Evolutionary conservation across 1,284 basidiomycete species (phyloP).

Genomic region (Flammula alnicola): DNA sequence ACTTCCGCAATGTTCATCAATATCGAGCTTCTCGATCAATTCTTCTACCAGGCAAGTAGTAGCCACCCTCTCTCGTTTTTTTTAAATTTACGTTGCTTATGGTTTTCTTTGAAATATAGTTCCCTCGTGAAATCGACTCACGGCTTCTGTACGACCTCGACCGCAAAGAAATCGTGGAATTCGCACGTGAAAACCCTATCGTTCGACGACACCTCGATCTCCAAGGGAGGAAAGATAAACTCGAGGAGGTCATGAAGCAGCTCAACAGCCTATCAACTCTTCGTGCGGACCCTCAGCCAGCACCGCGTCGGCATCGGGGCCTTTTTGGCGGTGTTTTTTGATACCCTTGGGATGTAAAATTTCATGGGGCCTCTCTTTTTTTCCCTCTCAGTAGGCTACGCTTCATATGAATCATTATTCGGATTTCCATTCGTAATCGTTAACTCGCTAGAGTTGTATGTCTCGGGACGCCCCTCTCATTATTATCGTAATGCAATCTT

Average conservation of each 20-base stretch:
- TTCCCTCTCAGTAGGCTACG: conserved; percentile 10
- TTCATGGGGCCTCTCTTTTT: conserved; percentile 18
- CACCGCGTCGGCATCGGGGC: conserved; percentile 70
- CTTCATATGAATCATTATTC: conserved; percentile 8
- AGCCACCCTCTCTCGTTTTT: too few species aligned
- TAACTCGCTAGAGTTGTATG: conserved; percentile 11
- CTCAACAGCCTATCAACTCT: conserved; percentile 86
- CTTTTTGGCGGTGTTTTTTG: conserved; percentile 77
- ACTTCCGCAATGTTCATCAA: conserved; percentile 99
- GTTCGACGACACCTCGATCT: conserved; percentile 91
- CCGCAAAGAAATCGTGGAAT: conserved; percentile 82
- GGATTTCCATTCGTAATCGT: conserved; percentile 11
- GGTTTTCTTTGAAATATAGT: conserved; percentile 64
- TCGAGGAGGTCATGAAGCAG: conserved; percentile 96
- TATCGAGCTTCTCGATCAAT: conserved; percentile 95
- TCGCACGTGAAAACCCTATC: conserved; percentile 93
- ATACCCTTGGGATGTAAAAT: too few species aligned
- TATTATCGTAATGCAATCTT: too few species aligned
- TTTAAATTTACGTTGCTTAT: not conserved
- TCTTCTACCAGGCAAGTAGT: conserved; percentile 92
- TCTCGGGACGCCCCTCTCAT: conserved; percentile 25
- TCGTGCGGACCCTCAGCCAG: conserved; percentile 74
- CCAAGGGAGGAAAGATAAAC: conserved; percentile 95
- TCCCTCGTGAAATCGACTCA: conserved; percentile 98
- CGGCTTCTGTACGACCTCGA: conserved; percentile 91